Base-by-base conservation (phyloP, 345 rosid species). In the Populus pruinosa region DNA sequence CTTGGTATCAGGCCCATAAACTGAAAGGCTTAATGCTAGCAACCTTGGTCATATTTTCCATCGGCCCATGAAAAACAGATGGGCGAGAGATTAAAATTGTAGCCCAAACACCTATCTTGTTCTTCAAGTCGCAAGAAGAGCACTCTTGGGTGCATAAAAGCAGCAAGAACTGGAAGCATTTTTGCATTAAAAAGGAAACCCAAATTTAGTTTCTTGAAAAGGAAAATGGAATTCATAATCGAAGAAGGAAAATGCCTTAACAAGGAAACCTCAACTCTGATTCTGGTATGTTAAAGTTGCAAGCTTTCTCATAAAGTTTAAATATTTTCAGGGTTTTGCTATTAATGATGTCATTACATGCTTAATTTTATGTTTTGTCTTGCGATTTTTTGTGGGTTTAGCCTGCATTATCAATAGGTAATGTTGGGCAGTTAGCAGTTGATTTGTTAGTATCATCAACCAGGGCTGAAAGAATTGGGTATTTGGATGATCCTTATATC, bases 371-470 rank as follows among this genome's bases (percentile, higher is more conserved):
- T 55, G 43, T 17, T 59, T 47, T 23, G 47, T 59, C 41, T 56
- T 20, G 10, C n/a, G 20, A 1, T 61, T 4, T 38, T 31, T 70
- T 13, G 33, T 25, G 44, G 33, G 56, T 31, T 36, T 38, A 96
- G 97, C 99, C 98, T 44, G 98, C 98, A 35, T 75, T 96, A 71
- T 96, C 97, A 56, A 89, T 91, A 49, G 98, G 99, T 76, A 96
- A 93, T 78, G 98, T 92, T 61, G 98, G 97, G 56, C 96, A 96
- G 84, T 86, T 96, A 11, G 97, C 96, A 1, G 88, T 90, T 77
- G 99, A 96, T 89, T 85, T 93, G 55, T 75, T 96, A 78, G 90
- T 96, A n/a, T 90, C 98, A 13, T 88, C 96, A 1, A 87, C 78
- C 25, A 82, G 74, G 67, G 99, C 94, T 0, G 91, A 90, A 80